Evolutionary conservation across 2,329 filamentous ascomycete genomes (phyloP).

Genomic region (Laburnicola sp.): DNA sequence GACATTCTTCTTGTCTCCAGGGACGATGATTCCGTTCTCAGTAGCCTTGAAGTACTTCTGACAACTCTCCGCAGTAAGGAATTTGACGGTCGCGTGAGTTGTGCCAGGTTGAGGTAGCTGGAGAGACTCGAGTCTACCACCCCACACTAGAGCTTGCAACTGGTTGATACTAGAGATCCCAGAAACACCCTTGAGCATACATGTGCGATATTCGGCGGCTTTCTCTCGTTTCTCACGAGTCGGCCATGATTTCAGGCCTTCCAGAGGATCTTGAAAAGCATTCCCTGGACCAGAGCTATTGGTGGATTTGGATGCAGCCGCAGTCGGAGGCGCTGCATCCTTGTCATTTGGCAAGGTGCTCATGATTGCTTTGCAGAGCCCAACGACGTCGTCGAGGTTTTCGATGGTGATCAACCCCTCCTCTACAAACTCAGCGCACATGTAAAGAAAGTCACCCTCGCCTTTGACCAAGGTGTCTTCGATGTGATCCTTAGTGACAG

Average conservation of each 20-base stretch:
- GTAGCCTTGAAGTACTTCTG: conserved; percentile 40
- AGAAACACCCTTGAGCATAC: conserved; percentile 31
- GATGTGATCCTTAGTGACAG: conserved; percentile 16
- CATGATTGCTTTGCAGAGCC: conserved; percentile 27
- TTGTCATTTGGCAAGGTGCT: conserved; percentile 21
- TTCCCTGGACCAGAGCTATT: too few species aligned
- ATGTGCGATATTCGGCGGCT: conserved; percentile 31
- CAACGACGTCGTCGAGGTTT: conserved; percentile 26
- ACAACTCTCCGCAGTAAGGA: conserved; percentile 39
- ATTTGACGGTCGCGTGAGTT: conserved; percentile 33
- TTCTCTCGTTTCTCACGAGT: conserved; percentile 34
- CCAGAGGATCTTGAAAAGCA: conserved; percentile 10
- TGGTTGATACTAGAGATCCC: conserved; percentile 28
- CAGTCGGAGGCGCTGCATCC: background rate
- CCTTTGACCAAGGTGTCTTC: conserved; percentile 18
- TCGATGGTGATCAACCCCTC: conserved; percentile 23
- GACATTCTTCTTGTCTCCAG: conserved; percentile 21
- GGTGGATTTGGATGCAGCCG: too few species aligned
- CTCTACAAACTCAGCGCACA: conserved; percentile 27
- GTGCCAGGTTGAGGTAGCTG: conserved; percentile 28
- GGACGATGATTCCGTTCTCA: conserved; percentile 37
- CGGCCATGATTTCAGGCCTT: conserved; percentile 31
- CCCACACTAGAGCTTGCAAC: conserved; percentile 44
- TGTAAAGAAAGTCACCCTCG: conserved; percentile 27
- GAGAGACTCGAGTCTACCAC: conserved; percentile 41